Base-by-base conservation (phyloP, 495 filamentous ascomycete species). In the Chlorociboria aeruginascens region DNA sequence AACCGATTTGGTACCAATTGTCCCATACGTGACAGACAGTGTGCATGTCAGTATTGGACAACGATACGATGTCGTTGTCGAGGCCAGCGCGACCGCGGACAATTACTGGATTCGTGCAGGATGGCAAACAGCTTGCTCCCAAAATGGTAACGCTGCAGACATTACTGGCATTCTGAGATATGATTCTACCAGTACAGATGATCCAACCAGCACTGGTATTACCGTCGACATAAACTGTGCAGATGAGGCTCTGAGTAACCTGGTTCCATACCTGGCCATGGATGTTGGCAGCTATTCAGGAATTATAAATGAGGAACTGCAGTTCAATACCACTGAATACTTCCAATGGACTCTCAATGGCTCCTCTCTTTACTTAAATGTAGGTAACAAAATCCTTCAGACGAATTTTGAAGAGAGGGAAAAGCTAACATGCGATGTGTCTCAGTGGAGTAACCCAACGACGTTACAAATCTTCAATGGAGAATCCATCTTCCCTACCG, bases 31-130 rank as follows among this genome's bases (percentile, higher is more conserved):
- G 14, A 49, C 53, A 11, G 63, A 65, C 29, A 49, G 84, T 10
- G 55, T 65, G 25, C 63, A 30, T 78, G 67, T 87, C 43, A 75
- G 59, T 30, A 85, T 86, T 58, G 82, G 76, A 11, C 81, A 87
- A 63, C 72, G 84, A 31, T 82, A 82, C 61, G 76, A 86, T 52
- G 67, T 87, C 9, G 76, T 83, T 48, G 73, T 87, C 39, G 72
- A 74, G 38, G 82, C 81, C 12, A 68, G 72, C 46, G 60, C 76
- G 49, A 33, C 61, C 9, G 41, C 54, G 9, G 67, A 61, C 12
- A 72, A 76, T 54, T 86, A 81, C 65, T 88, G 83, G 83, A 29
- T 58, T 8, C 55, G 55, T 12, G 51, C 40, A 33, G 51, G 46
- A 3, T 54, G 48, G 48, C 48, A 53, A 2, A 55, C 61, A 11